Evolutionary conservation across 2,329 filamentous ascomycete species (phyloP).

Genomic region (Monilinia vaccinii-corymbosi): DNA sequence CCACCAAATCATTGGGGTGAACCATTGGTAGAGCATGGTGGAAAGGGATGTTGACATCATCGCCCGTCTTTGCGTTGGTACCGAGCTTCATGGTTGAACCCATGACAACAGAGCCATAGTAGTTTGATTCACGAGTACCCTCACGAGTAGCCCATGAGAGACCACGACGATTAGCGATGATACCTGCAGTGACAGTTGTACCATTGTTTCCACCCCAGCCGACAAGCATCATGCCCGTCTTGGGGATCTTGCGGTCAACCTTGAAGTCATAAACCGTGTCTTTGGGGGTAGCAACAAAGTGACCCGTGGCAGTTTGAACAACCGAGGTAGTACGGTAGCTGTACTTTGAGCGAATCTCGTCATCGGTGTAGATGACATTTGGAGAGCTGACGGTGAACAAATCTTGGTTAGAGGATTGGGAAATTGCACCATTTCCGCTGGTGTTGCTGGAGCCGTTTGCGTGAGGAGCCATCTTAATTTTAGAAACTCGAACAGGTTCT

Average conservation of each 20-base stretch:
- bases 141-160: constrained; percentile 92
- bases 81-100: constrained; percentile 95
- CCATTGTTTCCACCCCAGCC: constrained; percentile 98
- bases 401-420: constrained; percentile 38
- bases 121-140: constrained; percentile 77
- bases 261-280: constrained; percentile 96
- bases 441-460: constrained; percentile 54
- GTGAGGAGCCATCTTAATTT: constrained; percentile 77
- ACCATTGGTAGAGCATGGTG: constrained; percentile 92
- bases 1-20: constrained; percentile 88
- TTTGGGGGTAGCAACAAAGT: constrained; percentile 74
- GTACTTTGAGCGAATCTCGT: constrained; percentile 87
- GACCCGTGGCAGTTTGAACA: constrained; percentile 56
- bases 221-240: constrained; percentile 94
- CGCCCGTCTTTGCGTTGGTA: constrained; percentile 69
- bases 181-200: constrained; percentile 91
- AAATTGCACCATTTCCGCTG: constrained; percentile 48
- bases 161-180: constrained; percentile 84
- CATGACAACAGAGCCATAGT: constrained; percentile 98
- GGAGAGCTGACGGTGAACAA: constrained; percentile 85
- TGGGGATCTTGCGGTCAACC: constrained; percentile 86
- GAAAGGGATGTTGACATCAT: constrained; percentile 95
- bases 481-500: constrained; percentile 16
- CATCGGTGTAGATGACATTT: constrained; percentile 84
- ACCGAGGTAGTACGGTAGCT: constrained; percentile 92